Base-by-base conservation (phyloP, 352 stramenopile species). In the Pythium sukuiense region DNA sequence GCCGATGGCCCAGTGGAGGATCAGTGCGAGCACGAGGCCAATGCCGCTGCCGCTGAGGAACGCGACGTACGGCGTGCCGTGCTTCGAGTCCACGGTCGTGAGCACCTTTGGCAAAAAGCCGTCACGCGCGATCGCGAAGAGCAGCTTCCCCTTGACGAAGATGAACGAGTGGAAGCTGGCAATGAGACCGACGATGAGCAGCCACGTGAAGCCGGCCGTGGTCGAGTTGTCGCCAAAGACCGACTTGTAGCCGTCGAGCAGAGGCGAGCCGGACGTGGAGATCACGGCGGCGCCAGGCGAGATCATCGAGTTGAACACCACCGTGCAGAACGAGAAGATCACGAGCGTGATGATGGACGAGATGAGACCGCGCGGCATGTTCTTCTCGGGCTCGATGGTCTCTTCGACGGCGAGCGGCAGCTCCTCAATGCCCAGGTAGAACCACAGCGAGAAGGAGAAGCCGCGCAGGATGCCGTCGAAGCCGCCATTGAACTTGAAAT, bases 381-480 rank as follows among this genome's bases (percentile, higher is more conserved):
- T 92, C 60, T 83, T 81, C 53, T 77, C 75, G 0, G 83, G 83
- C 24, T 92, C 72, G 54, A 92, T 87, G 4, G 83, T 89, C 58
- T 92, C 83, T 49, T 92, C 83, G 2, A 88, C 71, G 2, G 83
- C 81, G 39, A 92, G 83, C 0, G 83, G 83, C 0, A 92, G 70
- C 55, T 92, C 81, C 66, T 92, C 83, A 35, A 90, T 92, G 43
- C 81, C 83, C 9, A 89, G 71, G 79, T 88, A 91, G 61, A 89
- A 91, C 80, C 83, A 91, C 30, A 91, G 63, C 7, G 72, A 63
- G 59, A 89, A 89, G 6, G 80, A 87, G 32, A 88, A 77, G 20
- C 77, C 83, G 18, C 80, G 69, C 33, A 91, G 57, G 33, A 80
- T 75, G 56, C 77, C 79, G 13, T 72, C 74, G 49, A 67, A 73